Evolutionary conservation across 176 grass and related monocot species (phyloP).

Genomic region (Oryza punctata): DNA sequence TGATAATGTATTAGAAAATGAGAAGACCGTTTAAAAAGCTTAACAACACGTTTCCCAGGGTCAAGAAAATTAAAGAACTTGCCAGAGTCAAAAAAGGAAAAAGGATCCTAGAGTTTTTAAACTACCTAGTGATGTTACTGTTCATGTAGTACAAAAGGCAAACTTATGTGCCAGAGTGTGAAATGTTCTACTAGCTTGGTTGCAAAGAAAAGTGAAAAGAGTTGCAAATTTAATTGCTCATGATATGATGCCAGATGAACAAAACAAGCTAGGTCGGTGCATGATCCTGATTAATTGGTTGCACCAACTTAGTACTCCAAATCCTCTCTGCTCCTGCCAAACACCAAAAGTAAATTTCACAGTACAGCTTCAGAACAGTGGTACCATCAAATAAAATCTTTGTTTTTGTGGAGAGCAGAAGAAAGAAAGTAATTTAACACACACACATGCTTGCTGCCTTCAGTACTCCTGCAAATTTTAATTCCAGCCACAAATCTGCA

Average conservation of each 20-base stretch:
- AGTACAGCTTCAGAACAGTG: slow-evolving; percentile 18
- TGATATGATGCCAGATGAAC: slow-evolving; percentile 24
- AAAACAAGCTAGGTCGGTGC: slow-evolving; percentile 25
- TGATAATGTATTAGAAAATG: not conserved
- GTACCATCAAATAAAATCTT: slow-evolving; percentile 3
- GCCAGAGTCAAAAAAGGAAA: not conserved
- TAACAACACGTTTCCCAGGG: not conserved
- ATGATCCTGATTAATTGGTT: slow-evolving; percentile 20
- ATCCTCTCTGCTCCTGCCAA: slow-evolving; percentile 24
- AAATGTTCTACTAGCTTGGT: slow-evolving; percentile 34
- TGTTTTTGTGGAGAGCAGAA: not conserved
- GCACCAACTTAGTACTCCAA: slow-evolving; percentile 36
- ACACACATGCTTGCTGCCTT: not conserved
- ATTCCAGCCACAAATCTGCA: slow-evolving; percentile 19
- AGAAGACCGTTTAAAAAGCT: not conserved
- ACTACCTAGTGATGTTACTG: not conserved
- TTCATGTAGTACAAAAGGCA: slow-evolving; percentile 26
- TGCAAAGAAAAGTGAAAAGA: slow-evolving; percentile 40
- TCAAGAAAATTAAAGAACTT: not conserved
- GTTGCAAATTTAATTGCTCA: slow-evolving; percentile 30
- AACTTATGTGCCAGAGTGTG: slow-evolving; percentile 2
- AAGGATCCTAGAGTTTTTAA: not conserved
- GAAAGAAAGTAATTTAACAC: too few relatives aligned
- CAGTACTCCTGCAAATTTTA: not conserved
- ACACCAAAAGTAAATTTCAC: slow-evolving; percentile 16